A percentile compares a stretch with the other conserved stretches of the same genome.
Evolutionary conservation across 495 filamentous ascomycete species (phyloP).

Genomic region (Talaromyces ruber): DNA sequence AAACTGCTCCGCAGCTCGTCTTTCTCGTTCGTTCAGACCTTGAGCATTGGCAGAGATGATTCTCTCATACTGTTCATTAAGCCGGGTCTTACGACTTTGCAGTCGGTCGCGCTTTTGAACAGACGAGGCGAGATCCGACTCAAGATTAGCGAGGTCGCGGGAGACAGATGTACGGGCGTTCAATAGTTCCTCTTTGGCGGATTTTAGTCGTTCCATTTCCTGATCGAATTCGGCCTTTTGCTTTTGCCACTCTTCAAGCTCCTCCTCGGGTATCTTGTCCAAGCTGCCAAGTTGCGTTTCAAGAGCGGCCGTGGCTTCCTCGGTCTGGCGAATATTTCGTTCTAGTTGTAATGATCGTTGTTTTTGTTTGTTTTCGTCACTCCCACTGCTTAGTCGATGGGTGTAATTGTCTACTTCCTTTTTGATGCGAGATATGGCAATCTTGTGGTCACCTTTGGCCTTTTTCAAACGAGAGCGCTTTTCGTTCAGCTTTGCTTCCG

Average conservation of each 20-base stretch:
- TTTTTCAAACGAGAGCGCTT: conserved; percentile 67
- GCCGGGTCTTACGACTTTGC: conserved; percentile 61
- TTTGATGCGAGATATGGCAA: conserved; percentile 55
- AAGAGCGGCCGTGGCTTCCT: conserved; percentile 58
- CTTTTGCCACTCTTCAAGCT: conserved; percentile 49
- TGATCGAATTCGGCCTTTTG: conserved; percentile 54
- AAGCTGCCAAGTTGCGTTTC: conserved; percentile 57
- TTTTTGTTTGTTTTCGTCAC: conserved; percentile 72
- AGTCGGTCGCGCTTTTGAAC: conserved; percentile 74
- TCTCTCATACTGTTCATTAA: conserved; percentile 69
- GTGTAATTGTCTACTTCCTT: conserved; percentile 76
- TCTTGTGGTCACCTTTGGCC: conserved; percentile 71
- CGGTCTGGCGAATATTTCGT: conserved; percentile 74
- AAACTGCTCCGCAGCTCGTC: conserved; percentile 59
- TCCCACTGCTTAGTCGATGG: conserved; percentile 60
- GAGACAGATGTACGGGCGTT: conserved; percentile 55
- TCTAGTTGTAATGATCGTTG: conserved; percentile 71
- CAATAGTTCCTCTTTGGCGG: conserved; percentile 49
- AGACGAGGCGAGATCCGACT: conserved; percentile 57
- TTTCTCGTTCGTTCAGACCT: conserved; percentile 65
- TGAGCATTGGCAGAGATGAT: conserved; percentile 69
- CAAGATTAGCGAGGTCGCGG: conserved; percentile 52
- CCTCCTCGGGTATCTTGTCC: conserved; percentile 59
- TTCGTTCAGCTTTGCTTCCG: conserved; percentile 69
- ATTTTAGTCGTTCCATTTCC: conserved; percentile 54